Evolutionary conservation across 331 rosid genomes (phyloP), one percentile per base, ranked within the genome.

Genomic region (Quercus tomentella): DNA sequence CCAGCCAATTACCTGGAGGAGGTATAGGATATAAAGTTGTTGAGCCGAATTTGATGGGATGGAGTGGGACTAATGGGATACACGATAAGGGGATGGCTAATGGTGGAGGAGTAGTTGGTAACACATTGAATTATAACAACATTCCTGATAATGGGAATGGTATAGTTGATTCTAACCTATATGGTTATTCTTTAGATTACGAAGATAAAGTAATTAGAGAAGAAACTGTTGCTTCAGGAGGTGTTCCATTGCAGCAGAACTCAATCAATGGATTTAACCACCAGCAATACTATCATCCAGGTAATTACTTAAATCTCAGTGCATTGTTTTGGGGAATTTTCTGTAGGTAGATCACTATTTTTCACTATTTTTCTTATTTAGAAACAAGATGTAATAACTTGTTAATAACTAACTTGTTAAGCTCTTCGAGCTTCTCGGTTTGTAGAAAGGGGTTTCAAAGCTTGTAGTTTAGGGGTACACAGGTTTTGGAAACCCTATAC

Each of bases 241-340:
- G 86, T 25, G 56, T 67, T 33, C 87, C 88, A 2, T 56, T 80
- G 63, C 73, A 77, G 15, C 79, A 82, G 17, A 74, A 73, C 63
- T 61, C 75, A 14, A 70, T 76, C 75, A 56, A 22, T 61, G 77
- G 77, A 26, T 72, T 77, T 61, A 17, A 78, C 82, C 87, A 80
- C 82, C 89, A 79, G 28, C 82, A 87, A 18, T 84, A 80, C 76
- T 91, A 84, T 60, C 75, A 79, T 76, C 74, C 89, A 80, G 95
- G 93, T 89, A 87, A 37, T 68, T 33, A 4, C 71, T 65, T 31
- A 5, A 57, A 20, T n/a, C 26, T 57, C 15, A 6, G 12, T 56
- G 22, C 5, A 15, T 30, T 30, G 33, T 30, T 30, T 30, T 4
- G 33, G 33, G 5, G 33, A 30, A 30, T 30, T 30, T 30, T 30